These are phyloP conservation scores for Neopestalotiopsis rosae DNA, from an alignment of 2,329 filamentous ascomycete species.

Conservation along the genomic window DNA sequence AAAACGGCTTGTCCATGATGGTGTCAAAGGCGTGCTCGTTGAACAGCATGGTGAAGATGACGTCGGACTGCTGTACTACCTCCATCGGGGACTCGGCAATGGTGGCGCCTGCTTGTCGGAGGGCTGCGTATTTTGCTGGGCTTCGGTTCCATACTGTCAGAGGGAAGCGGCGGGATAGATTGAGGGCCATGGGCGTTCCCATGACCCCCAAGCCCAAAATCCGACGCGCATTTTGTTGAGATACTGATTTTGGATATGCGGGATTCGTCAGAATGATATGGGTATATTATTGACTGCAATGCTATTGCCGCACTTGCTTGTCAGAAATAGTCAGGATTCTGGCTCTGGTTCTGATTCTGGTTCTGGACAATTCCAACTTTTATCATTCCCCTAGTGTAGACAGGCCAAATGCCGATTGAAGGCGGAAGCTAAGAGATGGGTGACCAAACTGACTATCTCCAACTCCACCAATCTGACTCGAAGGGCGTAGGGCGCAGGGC, in stretches of 20 bases:
- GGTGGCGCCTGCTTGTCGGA: constrained; percentile 28
- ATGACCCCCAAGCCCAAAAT: constrained; percentile 39
- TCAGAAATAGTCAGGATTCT: not conserved
- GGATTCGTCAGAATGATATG: not conserved
- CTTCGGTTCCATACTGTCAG: constrained; percentile 39
- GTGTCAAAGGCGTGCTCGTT: constrained; percentile 31
- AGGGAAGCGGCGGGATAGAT: constrained; percentile 32
- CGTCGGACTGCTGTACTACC: constrained; percentile 32
- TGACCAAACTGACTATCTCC: not conserved
- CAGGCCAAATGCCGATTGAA: not conserved
- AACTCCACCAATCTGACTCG: not conserved
- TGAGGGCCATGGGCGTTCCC: constrained; percentile 40
- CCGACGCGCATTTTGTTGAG: constrained; percentile 28
- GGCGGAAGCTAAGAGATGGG: not conserved
- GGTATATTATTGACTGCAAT: not conserved
- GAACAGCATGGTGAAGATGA: constrained; percentile 39
- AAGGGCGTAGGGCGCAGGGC: not conserved
- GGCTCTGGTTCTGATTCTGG: not conserved
- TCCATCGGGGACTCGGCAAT: constrained; percentile 30
- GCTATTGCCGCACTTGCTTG: too few relatives aligned
- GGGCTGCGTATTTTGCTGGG: constrained; percentile 30
- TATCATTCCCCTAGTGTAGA: not conserved
- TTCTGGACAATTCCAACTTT: not conserved
- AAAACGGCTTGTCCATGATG: constrained; percentile 30
- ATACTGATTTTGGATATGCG: not conserved